Base-by-base conservation (phyloP, 208 protist genomes). In the Borovskyia barvae region DNA sequence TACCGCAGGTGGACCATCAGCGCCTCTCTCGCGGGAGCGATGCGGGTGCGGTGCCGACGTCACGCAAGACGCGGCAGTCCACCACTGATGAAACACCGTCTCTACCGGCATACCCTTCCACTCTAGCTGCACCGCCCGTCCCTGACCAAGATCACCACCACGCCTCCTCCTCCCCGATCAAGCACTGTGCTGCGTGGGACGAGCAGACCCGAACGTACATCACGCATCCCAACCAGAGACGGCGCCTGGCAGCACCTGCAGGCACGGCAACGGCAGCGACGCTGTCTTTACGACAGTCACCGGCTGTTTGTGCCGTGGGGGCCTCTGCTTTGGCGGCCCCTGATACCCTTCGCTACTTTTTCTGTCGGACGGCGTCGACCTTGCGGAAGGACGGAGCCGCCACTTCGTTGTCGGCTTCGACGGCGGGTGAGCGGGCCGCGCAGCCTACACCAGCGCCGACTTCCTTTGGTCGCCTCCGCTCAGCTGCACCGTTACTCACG, bases 171-270 rank as follows among this genome's bases (percentile, higher is more conserved):
- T 60, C 63, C 14, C 53, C 53, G 20, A 2, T 60, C 42, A 60
- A 69, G 63, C 63, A 54, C 35, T 51, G 63, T 14, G 53, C 49
- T 35, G 63, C 63, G 29, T 69, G 63, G 63, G 53, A 69, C 33
- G 63, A 60, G 25, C 26, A 35, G 5, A 69, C 63, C 3, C 36
- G 46, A 0, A 69, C 39, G 28, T 69, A 69, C 53, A 52, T 69
- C n/a, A 69, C 63, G 1, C 63, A 69, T 36, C 63, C 63, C 15
- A 61, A 69, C 26, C 63, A 69, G 63, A 51, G 8, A 4, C 63
- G 53, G 5, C 63, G 63, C 19, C 63, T 62, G 53, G 37, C 48
- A 14, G 35, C 35, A 12, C 29, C 63, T 19, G 46, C 43, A 1
- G 35, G 19, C 14, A 25, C 14, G 19, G 39, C 54, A 28, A 43